These are phyloP conservation scores for Drechslerella stenobrocha DNA, from an alignment of 2,329 filamentous ascomycete species.

Conservation along the genomic window DNA sequence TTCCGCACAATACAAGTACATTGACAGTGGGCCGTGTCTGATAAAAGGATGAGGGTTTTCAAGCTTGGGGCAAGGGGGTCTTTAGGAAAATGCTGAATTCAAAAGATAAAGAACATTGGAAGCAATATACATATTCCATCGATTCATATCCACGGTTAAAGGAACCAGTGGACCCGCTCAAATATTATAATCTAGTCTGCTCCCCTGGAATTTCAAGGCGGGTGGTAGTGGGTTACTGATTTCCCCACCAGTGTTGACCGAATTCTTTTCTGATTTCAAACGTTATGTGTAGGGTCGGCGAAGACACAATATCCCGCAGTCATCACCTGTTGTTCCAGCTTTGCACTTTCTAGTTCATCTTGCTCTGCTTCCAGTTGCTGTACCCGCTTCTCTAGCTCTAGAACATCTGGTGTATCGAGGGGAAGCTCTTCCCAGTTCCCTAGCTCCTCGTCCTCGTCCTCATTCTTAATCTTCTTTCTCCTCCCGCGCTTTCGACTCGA, in stretches of 20 bases:
- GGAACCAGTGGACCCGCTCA: no score
- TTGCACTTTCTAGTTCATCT: not conserved
- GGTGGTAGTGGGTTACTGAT: not conserved
- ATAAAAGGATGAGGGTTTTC: no score
- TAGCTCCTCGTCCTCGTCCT: not conserved
- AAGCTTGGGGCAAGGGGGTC: no score
- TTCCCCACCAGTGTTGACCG: not conserved
- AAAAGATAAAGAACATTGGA: no score
- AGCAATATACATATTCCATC: no score
- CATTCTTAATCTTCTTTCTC: not conserved
- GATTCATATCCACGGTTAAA: no score
- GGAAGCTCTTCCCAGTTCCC: constrained; percentile 20
- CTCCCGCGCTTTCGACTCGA: not conserved
- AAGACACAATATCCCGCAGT: not conserved
- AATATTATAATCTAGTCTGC: no score
- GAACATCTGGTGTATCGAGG: constrained; percentile 14
- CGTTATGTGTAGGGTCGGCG: not conserved
- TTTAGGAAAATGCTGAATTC: no score
- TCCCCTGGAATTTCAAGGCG: not conserved
- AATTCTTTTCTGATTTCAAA: not conserved
- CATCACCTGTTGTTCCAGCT: not conserved
- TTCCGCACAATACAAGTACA: no score
- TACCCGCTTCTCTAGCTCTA: not conserved
- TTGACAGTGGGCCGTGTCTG: no score
- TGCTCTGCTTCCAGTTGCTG: constrained; percentile 1